Evolutionary conservation across 148 eudicot genomes (phyloP).

Genomic region (Amaranthus hypochondriacus): DNA sequence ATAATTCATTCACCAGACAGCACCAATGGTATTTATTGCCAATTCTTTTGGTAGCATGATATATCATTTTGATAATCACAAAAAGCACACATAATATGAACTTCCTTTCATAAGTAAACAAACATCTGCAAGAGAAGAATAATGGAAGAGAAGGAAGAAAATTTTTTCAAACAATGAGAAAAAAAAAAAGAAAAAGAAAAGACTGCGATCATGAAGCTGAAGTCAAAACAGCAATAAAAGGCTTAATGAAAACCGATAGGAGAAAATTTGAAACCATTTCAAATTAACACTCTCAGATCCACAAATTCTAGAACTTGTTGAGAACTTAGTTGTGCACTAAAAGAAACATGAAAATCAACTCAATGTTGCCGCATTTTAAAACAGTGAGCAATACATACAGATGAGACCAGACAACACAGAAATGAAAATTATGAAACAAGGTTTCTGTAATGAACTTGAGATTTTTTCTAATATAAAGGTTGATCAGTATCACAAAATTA

Average conservation of each 20-base stretch:
- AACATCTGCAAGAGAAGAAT: neutral
- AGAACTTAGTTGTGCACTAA: neutral
- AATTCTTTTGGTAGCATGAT: neutral
- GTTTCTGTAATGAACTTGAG: no score
- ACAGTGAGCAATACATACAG: no score
- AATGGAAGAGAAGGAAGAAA: neutral
- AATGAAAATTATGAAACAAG: no score
- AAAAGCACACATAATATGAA: neutral
- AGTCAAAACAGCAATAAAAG: neutral
- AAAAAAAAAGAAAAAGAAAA: neutral
- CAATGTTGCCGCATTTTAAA: neutral
- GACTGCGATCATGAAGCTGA: neutral
- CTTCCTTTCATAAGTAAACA: conserved; percentile 5
- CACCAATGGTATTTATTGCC: conserved; percentile 3
- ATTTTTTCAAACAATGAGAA: neutral
- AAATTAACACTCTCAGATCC: no score
- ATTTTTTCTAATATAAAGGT: no score
- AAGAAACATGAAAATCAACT: neutral
- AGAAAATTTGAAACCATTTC: no score
- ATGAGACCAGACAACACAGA: no score
- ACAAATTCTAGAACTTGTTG: neutral
- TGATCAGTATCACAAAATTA: no score
- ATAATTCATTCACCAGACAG: neutral
- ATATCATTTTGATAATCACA: neutral
- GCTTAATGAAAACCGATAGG: no score